Conservation (phyloP, 225 moss, liverwort and hornwort species). For the Thuidium tamariscinum region DNA sequence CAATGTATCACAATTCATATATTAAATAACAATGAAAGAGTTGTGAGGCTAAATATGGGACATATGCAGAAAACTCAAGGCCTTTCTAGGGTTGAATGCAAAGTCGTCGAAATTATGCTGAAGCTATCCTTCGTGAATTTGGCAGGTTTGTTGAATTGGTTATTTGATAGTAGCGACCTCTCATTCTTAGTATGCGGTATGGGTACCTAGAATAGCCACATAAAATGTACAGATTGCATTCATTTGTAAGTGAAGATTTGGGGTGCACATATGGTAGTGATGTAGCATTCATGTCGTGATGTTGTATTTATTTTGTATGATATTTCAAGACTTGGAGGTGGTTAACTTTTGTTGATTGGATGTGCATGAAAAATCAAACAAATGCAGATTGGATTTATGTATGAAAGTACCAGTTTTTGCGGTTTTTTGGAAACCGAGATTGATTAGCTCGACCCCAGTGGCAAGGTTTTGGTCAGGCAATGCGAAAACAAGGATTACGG, state of each 20-base stretch:
- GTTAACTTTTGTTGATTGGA: neutral
- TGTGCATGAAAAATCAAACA: too few relatives aligned
- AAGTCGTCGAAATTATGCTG: constrained; percentile 53
- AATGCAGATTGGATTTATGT: neutral
- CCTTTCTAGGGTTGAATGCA: too few relatives aligned
- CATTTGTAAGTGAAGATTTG: neutral
- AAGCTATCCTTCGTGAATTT: constrained; percentile 71
- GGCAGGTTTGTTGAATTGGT: constrained; percentile 89
- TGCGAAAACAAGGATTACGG: constrained; percentile 44
- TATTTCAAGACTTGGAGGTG: neutral
- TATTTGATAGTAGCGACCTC: neutral
- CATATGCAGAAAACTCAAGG: too few relatives aligned
- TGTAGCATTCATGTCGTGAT: neutral
- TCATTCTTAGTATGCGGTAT: neutral
- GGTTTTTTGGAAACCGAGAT: constrained; percentile 21
- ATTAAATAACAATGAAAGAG: too few relatives aligned
- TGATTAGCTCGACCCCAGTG: constrained; percentile 64
- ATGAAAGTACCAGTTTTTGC: neutral
- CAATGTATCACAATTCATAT: too few relatives aligned
- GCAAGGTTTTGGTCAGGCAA: constrained; percentile 50
- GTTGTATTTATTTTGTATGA: neutral
- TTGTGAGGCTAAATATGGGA: too few relatives aligned
- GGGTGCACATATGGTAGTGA: neutral
- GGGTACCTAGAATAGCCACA: neutral
- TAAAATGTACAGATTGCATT: neutral